phyloP scores from a whole-genome alignment of 306 rosid species.

The Fagus sylvatica region DNA sequence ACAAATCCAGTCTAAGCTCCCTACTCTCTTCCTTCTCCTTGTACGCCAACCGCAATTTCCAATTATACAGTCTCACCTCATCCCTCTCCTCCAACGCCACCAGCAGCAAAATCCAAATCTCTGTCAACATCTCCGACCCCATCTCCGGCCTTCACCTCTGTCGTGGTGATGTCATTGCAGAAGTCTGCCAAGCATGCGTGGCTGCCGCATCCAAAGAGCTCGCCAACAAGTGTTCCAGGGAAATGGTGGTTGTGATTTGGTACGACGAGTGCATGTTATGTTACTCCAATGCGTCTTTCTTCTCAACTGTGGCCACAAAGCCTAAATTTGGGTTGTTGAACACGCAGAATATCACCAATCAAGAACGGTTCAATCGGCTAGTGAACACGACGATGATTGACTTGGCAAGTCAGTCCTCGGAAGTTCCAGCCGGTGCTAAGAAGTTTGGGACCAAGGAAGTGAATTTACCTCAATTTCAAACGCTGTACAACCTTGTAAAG shows the following conservation, averaged over 20 bases:
- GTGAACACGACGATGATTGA: neutral
- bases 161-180: slow-evolving; percentile 25
- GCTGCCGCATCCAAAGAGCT: neutral
- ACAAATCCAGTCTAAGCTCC: too few relatives aligned
- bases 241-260: slow-evolving; percentile 22
- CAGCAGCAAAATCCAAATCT: too few relatives aligned
- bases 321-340: neutral
- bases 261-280: slow-evolving; percentile 32
- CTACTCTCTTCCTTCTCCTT: neutral
- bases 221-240: slow-evolving; percentile 1
- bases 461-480: neutral
- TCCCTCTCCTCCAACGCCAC: slow-evolving; percentile 23
- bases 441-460: slow-evolving; percentile 5
- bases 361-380: neutral
- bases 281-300: slow-evolving; percentile 20
- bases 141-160: slow-evolving; percentile 29
- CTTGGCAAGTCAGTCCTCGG: slow-evolving; percentile 16
- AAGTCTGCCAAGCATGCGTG: slow-evolving; percentile 14
- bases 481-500: slow-evolving; percentile 31
- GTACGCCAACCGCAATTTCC: slow-evolving; percentile 19
- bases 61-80: slow-evolving; percentile 16
- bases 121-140: slow-evolving; percentile 10
- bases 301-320: neutral
- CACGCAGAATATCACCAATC: neutral
- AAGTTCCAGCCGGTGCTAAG: neutral